A percentile compares a stretch with the other conserved stretches of the same genome.
Conservation (phyloP, 2,329 filamentous ascomycete genomes). For the Colletotrichum sp. region DNA sequence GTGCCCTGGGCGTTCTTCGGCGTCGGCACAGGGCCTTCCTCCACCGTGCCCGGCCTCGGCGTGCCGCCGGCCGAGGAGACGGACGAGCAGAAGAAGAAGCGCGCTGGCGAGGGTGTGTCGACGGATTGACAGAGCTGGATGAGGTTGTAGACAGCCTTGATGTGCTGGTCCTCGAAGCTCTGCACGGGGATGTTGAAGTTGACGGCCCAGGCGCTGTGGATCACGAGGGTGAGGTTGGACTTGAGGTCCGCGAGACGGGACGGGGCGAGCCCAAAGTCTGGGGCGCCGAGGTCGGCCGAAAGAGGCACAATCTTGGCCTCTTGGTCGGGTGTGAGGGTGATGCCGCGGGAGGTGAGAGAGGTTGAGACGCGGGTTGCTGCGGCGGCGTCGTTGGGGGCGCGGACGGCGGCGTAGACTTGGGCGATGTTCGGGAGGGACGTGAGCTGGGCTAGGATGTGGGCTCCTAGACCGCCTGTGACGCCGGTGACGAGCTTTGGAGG, state of each 20-base stretch:
- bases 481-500: constrained; percentile 61
- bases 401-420: constrained; percentile 53
- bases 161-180: constrained; percentile 31
- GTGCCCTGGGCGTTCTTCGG: constrained; percentile 47
- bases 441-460: constrained; percentile 62
- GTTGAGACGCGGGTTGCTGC: constrained; percentile 32
- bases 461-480: constrained; percentile 64
- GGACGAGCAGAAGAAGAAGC: constrained; percentile 7
- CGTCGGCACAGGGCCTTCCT: constrained; percentile 25
- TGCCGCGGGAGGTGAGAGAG: constrained; percentile 36
- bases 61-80: neutral
- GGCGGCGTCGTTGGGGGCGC: constrained; percentile 41
- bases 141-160: constrained; percentile 17
- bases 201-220: constrained; percentile 25
- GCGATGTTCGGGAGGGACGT: constrained; percentile 62
- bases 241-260: constrained; percentile 30
- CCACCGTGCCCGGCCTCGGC: neutral
- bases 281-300: constrained; percentile 42
- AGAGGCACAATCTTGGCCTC: constrained; percentile 38
- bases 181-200: constrained; percentile 23
- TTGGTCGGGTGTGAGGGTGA: constrained; percentile 18
- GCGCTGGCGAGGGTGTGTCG: neutral
- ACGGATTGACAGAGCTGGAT: constrained; percentile 41
- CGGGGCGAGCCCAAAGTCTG: constrained; percentile 42
- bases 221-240: constrained; percentile 29